A percentile compares a stretch with the other conserved stretches of the same genome.
Conservation (phyloP, 2,329 filamentous ascomycete genomes). For the Pleurostoma richardsiae region DNA sequence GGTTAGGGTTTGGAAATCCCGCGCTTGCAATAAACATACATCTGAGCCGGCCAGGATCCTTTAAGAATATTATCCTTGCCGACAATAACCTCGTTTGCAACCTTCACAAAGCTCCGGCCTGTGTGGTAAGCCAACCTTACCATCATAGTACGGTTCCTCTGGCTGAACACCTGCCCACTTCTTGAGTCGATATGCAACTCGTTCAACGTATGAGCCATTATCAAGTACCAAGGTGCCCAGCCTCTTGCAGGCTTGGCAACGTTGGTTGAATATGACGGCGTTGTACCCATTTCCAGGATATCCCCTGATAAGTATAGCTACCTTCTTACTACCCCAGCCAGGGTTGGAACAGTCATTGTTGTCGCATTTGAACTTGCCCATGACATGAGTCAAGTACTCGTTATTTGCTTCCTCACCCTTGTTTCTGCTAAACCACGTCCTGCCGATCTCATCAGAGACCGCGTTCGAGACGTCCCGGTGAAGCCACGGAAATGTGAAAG, state of each 20-base stretch:
- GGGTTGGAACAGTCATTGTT: constrained; percentile 15
- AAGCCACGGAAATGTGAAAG: constrained; percentile 2
- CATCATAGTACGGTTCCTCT: constrained; percentile 2
- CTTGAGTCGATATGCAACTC: constrained; percentile 28
- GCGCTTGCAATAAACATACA: no score
- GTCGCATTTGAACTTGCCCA: constrained; percentile 25
- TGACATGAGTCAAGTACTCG: constrained; percentile 20
- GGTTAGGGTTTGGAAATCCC: no score
- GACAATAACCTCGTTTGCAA: constrained; percentile 25
- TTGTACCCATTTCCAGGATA: constrained; percentile 25
- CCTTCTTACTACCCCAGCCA: constrained; percentile 25
- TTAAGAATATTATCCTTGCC: not conserved
- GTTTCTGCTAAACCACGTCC: constrained; percentile 2
- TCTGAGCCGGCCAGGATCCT: no score
- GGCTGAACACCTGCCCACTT: constrained; percentile 24
- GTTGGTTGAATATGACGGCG: constrained; percentile 28
- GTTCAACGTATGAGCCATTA: constrained; percentile 23
- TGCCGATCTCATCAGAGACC: not conserved
- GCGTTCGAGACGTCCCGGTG: not conserved
- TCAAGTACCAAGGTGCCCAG: constrained; percentile 20
- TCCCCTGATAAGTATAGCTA: constrained; percentile 25
- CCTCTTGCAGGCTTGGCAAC: constrained; percentile 22
- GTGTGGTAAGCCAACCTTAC: constrained; percentile 14
- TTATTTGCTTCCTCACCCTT: constrained; percentile 4
- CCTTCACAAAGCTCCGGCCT: constrained; percentile 24